phyloP scores from a whole-genome alignment of 2,329 filamentous ascomycete genomes.

The Phoma sp. region DNA sequence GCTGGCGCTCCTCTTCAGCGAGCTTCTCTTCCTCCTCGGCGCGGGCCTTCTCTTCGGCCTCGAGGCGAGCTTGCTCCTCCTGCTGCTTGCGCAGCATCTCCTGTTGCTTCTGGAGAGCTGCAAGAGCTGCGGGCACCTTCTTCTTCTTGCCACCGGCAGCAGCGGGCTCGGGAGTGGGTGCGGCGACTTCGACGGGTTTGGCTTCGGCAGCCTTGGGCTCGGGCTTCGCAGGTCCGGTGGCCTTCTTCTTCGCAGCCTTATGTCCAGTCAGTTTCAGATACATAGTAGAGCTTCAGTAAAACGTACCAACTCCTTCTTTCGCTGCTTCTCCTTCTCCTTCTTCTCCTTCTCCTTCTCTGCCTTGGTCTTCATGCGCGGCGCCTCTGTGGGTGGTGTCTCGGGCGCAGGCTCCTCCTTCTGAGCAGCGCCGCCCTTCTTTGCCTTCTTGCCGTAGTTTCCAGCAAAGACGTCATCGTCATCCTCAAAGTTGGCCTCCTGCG shows the following conservation, averaged over 20 bases:
- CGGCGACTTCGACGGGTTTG: slow-evolving; percentile 51
- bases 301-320: slow-evolving; percentile 94
- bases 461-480: slow-evolving; percentile 82
- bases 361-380: slow-evolving; percentile 80
- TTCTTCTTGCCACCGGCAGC: slow-evolving; percentile 76
- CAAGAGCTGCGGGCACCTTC: slow-evolving; percentile 81
- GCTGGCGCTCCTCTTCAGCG: slow-evolving; percentile 72
- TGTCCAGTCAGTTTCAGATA: neutral
- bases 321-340: slow-evolving; percentile 97
- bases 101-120: slow-evolving; percentile 80
- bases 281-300: neutral
- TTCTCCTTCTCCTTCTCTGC: slow-evolving; percentile 98
- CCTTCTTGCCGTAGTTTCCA: slow-evolving; percentile 70
- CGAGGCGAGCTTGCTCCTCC: slow-evolving; percentile 67
- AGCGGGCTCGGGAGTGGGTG: slow-evolving; percentile 43
- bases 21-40: slow-evolving; percentile 71
- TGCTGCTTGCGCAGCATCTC: slow-evolving; percentile 73
- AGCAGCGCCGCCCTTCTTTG: slow-evolving; percentile 64
- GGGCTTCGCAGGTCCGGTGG: slow-evolving; percentile 58
- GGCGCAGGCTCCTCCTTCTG: slow-evolving; percentile 49
- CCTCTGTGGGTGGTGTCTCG: slow-evolving; percentile 39
- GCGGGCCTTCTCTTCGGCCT: slow-evolving; percentile 70
- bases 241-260: slow-evolving; percentile 63
- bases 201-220: slow-evolving; percentile 47
- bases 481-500: slow-evolving; percentile 74